Percentiles rank a stretch among this genome's conserved stretches.
Evolutionary conservation across 208 protist species (phyloP).

Genomic region (Trypanosoma cruzi): DNA sequence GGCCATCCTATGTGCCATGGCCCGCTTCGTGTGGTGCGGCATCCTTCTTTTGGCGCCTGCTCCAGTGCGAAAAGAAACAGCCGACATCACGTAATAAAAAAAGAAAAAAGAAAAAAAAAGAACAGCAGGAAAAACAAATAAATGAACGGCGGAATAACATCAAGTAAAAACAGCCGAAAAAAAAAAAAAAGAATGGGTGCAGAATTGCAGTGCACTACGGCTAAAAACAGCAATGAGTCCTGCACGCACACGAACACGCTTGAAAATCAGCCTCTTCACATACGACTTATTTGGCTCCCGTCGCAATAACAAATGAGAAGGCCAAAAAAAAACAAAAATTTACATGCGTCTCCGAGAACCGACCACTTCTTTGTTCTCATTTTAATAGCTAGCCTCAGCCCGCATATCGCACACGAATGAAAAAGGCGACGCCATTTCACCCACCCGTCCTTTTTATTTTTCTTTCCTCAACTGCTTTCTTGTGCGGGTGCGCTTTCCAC

Average conservation of each 20-base stretch:
- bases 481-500: not conserved
- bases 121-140: no score
- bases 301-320: not conserved
- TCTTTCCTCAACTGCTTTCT: not conserved
- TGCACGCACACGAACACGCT: not conserved
- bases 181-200: not conserved
- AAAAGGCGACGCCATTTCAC: not conserved
- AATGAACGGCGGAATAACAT: no score
- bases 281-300: not conserved
- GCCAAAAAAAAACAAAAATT: slow-evolving; percentile 3
- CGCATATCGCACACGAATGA: not conserved
- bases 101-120: slow-evolving; percentile 11
- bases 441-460: not conserved
- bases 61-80: not conserved
- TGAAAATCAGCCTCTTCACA: not conserved
- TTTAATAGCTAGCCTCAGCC: not conserved
- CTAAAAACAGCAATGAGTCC: no score
- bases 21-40: slow-evolving; percentile 72
- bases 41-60: no score
- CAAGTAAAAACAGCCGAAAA: no score
- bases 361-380: not conserved
- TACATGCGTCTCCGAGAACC: not conserved
- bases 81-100: slow-evolving; percentile 5
- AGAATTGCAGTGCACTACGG: not conserved
- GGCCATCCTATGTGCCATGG: slow-evolving; percentile 61